Evolutionary conservation across 306 rosid species (phyloP).

Genomic region (Quercus berberidifolia): DNA sequence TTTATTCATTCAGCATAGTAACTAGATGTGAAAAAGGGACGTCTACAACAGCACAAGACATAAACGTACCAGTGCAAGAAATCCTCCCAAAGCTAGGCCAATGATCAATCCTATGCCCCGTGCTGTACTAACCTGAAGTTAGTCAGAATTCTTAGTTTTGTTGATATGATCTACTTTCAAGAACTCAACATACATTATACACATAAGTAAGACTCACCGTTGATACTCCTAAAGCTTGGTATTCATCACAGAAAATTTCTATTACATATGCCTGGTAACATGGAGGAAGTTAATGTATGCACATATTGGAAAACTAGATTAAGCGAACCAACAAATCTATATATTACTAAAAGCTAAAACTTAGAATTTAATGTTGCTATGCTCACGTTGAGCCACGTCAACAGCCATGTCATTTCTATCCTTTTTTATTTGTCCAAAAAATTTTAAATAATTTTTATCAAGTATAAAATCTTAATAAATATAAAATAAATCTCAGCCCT

Average conservation of each 20-base stretch:
- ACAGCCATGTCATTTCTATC: too few species aligned
- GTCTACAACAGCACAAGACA: too few species aligned
- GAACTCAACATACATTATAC: background rate
- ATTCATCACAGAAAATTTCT: conserved; percentile 65
- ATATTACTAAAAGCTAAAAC: too few species aligned
- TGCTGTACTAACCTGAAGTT: conserved; percentile 65
- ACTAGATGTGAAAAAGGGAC: too few species aligned
- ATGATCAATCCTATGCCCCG: conserved; percentile 76
- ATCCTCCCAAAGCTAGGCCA: conserved; percentile 96
- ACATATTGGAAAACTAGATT: background rate
- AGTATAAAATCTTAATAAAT: too few species aligned
- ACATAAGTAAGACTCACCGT: conserved; percentile 45
- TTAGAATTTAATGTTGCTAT: too few species aligned
- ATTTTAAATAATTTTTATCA: too few species aligned
- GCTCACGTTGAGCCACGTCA: too few species aligned
- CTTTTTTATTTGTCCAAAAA: too few species aligned
- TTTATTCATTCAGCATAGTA: too few species aligned
- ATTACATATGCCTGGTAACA: conserved; percentile 68
- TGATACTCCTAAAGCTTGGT: conserved; percentile 76
- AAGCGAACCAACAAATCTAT: background rate
- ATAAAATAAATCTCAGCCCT: too few species aligned
- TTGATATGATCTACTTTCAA: background rate
- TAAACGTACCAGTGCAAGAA: conserved; percentile 34
- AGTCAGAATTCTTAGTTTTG: conserved; percentile 12
- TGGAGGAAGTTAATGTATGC: conserved; percentile 3